These are phyloP conservation scores for Trichophyton schoenleinii DNA, from an alignment of 2,329 filamentous ascomycete genomes.

Conservation along the genomic window DNA sequence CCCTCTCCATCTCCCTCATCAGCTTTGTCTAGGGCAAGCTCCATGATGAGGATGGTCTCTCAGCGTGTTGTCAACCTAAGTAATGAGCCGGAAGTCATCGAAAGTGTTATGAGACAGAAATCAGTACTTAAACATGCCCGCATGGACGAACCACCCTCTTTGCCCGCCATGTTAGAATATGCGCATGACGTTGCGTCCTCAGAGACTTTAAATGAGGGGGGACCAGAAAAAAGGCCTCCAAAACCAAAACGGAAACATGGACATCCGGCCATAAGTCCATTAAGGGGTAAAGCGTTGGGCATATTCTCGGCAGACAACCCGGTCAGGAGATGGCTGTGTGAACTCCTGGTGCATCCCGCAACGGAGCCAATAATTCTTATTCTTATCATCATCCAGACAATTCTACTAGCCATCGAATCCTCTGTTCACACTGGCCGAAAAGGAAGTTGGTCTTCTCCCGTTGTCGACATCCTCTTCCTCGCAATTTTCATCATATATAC, in stretches of 20 bases:
- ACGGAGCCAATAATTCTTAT: conserved; percentile 78
- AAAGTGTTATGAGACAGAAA: conserved; percentile 55
- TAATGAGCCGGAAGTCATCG: conserved; percentile 74
- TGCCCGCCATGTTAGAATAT: conserved; percentile 37
- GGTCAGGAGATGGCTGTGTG: conserved; percentile 62
- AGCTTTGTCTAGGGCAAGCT: conserved; percentile 56
- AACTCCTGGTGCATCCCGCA: conserved; percentile 71
- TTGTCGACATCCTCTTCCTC: conserved; percentile 69
- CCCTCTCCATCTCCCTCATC: conserved; percentile 46
- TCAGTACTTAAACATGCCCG: conserved; percentile 38
- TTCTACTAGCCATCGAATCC: conserved; percentile 78
- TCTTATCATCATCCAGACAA: conserved; percentile 74
- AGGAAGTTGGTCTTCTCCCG: conserved; percentile 48
- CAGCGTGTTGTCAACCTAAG: conserved; percentile 96
- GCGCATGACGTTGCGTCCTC: conserved; percentile 32
- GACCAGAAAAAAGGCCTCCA: conserved; percentile 23
- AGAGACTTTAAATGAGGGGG: conserved; percentile 24
- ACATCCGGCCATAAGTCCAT: conserved; percentile 51
- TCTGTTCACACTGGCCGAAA: conserved; percentile 52
- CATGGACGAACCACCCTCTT: conserved; percentile 40
- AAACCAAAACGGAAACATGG: conserved; percentile 15
- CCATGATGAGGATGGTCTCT: conserved; percentile 75
- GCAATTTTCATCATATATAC: conserved; percentile 82
- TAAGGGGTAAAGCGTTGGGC: conserved; percentile 75
- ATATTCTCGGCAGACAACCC: conserved; percentile 69